These are phyloP conservation scores for Macaranga tanarius DNA, from an alignment of 441 rosid species.

Conservation along the genomic window DNA sequence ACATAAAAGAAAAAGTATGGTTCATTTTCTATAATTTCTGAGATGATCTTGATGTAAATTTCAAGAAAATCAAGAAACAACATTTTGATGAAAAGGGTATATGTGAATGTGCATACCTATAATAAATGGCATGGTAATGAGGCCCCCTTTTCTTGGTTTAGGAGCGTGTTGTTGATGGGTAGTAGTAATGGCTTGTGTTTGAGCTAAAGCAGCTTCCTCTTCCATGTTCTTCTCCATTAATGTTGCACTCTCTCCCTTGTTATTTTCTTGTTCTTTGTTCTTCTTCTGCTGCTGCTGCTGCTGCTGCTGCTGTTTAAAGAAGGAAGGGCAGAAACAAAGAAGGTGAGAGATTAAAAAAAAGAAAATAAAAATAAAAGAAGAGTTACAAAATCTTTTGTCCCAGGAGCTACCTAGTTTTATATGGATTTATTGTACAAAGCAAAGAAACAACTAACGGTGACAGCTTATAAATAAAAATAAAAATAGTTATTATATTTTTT, in stretches of 20 bases:
- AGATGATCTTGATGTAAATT: neutral
- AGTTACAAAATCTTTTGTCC: conserved; percentile 27
- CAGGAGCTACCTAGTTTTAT: conserved; percentile 23
- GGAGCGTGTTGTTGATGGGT: conserved; percentile 23
- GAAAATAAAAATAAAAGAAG: neutral
- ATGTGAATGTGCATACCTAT: conserved; percentile 49
- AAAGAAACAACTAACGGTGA: conserved; percentile 4
- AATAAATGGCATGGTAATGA: conserved; percentile 80
- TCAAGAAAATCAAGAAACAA: neutral
- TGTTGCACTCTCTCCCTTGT: too few species aligned
- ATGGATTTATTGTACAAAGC: conserved; percentile 10
- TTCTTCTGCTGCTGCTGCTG: too few species aligned
- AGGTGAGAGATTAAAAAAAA: conserved; percentile 8
- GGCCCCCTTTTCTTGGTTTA: conserved; percentile 55
- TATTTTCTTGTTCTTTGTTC: too few species aligned
- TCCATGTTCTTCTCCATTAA: conserved; percentile 41
- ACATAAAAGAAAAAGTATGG: neutral
- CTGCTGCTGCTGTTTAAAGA: conserved; percentile 16
- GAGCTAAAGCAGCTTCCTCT: conserved; percentile 38
- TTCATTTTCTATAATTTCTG: neutral
- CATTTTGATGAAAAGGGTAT: neutral
- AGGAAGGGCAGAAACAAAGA: conserved; percentile 6
- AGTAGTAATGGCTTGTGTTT: conserved; percentile 20
- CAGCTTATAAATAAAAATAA: conserved; percentile 4
- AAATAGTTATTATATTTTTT: neutral